Evolutionary conservation across 345 rosid species (phyloP).

Genomic region (Murraya koenigii): DNA sequence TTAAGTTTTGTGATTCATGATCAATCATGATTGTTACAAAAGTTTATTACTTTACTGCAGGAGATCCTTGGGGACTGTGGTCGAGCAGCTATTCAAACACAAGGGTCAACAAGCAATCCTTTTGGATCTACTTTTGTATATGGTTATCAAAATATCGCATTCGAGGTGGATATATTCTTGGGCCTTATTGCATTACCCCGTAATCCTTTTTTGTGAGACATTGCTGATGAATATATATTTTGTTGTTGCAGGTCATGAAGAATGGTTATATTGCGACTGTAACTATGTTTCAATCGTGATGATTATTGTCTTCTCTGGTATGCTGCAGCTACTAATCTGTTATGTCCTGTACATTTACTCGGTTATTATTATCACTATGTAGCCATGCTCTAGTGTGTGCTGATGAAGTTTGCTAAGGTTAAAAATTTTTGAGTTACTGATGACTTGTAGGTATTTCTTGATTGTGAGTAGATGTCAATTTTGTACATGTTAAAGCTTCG

Average conservation of each 20-base stretch:
- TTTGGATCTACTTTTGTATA: slow-evolving; percentile 95
- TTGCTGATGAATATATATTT: slow-evolving; percentile 14
- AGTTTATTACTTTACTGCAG: slow-evolving; percentile 30
- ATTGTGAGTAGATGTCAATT: neutral
- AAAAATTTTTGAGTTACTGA: neutral
- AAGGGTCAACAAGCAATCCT: slow-evolving; percentile 91
- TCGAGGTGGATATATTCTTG: slow-evolving; percentile 56
- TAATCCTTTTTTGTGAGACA: neutral
- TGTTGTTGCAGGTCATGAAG: slow-evolving; percentile 82
- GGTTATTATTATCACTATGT: neutral
- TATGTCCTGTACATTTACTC: neutral
- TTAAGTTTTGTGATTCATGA: neutral
- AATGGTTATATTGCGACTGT: slow-evolving; percentile 86
- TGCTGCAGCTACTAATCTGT: slow-evolving; percentile 7
- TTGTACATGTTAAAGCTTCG: neutral
- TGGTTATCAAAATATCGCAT: slow-evolving; percentile 88
- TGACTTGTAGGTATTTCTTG: neutral
- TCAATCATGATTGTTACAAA: neutral
- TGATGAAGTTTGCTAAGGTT: neutral
- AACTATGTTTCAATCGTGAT: slow-evolving; percentile 83
- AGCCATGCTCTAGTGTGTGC: neutral
- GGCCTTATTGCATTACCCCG: neutral
- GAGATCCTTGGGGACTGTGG: slow-evolving; percentile 96
- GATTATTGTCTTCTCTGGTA: slow-evolving; percentile 16
- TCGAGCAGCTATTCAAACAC: slow-evolving; percentile 96